Evolutionary conservation across 1,139 yeast genomes (phyloP), one percentile per base, ranked within the genome.

Genomic region (Suhomyces bolitotheri): DNA sequence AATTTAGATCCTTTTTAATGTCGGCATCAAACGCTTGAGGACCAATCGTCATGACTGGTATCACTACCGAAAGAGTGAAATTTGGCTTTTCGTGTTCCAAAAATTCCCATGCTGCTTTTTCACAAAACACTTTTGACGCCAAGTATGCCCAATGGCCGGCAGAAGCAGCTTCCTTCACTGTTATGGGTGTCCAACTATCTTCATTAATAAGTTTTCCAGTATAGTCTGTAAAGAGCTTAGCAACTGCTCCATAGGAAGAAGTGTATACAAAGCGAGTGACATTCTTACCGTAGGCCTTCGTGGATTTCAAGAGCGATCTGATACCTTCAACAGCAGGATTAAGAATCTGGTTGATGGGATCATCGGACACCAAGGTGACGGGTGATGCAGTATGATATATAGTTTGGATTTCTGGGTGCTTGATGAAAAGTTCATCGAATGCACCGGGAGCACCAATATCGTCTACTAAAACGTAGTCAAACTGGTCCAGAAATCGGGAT

Each of bases 401-500:
- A 4, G 21, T 16, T 5, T 12, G 22, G 22, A 29, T 29, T 16
- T 23, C 23, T 2, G 32, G 27, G 17, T 22, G 21, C 7, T 17
- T 22, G 13, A 12, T 23, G 10, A 29, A 23, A 7, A 13, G n/a
- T 6, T 11, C n/a, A 11, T 29, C 32, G 7, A 15, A 29, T 5
- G 32, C 32, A 2, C 32, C 32, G 21, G 51, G 43, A 3, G 9
- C 49, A 46, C 17, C 10, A 5, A 23, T 17, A 7, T 23, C 32
- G 4, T 19, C 25, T 4, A 29, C 22, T 2, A 29, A 14, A 12
- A 21, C 32, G 10, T 25, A 21, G 22, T 22, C 22, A 14, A 29
- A 29, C 7, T 14, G 17, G 2, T 9, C 17, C 11, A 46, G 45
- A 11, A 54, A 43, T 23, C 45, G 42, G 20, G 34, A 39, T 25